These are phyloP conservation scores for Aspergillus viridinutans DNA, from an alignment of 2,329 filamentous ascomycete species.

Conservation along the genomic window DNA sequence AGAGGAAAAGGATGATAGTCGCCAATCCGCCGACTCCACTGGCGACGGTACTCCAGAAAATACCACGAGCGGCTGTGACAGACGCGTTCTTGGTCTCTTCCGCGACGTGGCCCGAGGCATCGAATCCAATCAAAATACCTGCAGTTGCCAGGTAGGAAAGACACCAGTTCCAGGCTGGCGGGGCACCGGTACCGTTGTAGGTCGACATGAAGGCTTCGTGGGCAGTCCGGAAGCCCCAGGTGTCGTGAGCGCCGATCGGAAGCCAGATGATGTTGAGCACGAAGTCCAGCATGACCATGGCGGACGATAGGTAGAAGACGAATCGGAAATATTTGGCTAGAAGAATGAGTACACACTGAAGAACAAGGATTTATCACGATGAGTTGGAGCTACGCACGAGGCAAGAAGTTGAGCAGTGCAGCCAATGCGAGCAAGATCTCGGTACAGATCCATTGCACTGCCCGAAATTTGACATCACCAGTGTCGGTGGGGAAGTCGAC, in stretches of 20 bases:
- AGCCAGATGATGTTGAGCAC: constrained; percentile 59
- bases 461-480: constrained; percentile 54
- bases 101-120: constrained; percentile 58
- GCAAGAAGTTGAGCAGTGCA: constrained; percentile 48
- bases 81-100: constrained; percentile 57
- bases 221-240: constrained; percentile 55
- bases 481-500: constrained; percentile 53
- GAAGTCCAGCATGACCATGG: constrained; percentile 55
- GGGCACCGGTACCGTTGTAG: constrained; percentile 55
- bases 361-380: not conserved
- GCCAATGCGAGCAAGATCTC: constrained; percentile 51
- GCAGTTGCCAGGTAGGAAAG: constrained; percentile 59
- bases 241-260: constrained; percentile 53
- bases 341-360: not conserved
- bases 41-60: constrained; percentile 58
- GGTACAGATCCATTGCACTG: constrained; percentile 58
- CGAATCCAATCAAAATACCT: constrained; percentile 58
- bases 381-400: constrained; percentile 36
- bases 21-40: constrained; percentile 54
- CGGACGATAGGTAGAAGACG: constrained; percentile 22
- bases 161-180: constrained; percentile 60
- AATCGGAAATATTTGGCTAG: constrained; percentile 45
- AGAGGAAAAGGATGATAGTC: constrained; percentile 56
- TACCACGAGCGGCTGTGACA: constrained; percentile 51
- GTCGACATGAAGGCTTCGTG: constrained; percentile 59